Evolutionary conservation across 2,329 filamentous ascomycete species (phyloP), one percentile per base, ranked within the genome.

Genomic region (Ramichloridium luteum): DNA sequence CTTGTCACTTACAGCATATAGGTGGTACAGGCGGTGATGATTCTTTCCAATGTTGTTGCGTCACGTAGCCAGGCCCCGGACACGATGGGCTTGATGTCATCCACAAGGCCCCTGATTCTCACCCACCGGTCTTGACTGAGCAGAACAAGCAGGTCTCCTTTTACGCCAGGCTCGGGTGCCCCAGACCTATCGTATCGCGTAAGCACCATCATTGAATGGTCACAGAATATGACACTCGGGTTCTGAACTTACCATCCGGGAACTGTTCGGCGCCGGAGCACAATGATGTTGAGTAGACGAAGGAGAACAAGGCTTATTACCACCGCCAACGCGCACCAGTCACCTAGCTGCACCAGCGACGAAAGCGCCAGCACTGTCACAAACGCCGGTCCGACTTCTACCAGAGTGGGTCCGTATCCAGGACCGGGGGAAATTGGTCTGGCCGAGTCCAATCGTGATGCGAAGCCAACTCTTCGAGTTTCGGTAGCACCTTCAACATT

Each of bases 21-120:
- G 40, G 72, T 74, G 6, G 70, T 64, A 1, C 55, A 46, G 0
- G 68, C 68, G 38, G 68, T 65, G 31, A 70, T 51, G 43, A 65
- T 69, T 16, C 64, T 60, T 40, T 76, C 66, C 2, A 62, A 28
- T 15, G 58, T 51, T 0, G 65, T 70, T 48, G 67, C 64, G 23
- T 63, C 55, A 8, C 62, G 58, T 27, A 78, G 51, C 72, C 72
- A 77, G 16, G 60, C 46, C 3, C 68, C 65, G 3, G 67, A 64
- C 1, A 72, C 76, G 25, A 77, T 61, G 16, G 72, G 71, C 35
- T 70, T 70, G 5, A 77, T 57, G 45, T 77, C 73, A 17, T 67
- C 59, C 5, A 66, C 58, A 3, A 58, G 47, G 4, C 74, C 74
- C 16, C 63, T 61, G 25, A 78, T 58, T 9, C 66, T 55, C 1